phyloP scores from a whole-genome alignment of 192 early-diverging fungal genomes.

The Podila horticola region DNA sequence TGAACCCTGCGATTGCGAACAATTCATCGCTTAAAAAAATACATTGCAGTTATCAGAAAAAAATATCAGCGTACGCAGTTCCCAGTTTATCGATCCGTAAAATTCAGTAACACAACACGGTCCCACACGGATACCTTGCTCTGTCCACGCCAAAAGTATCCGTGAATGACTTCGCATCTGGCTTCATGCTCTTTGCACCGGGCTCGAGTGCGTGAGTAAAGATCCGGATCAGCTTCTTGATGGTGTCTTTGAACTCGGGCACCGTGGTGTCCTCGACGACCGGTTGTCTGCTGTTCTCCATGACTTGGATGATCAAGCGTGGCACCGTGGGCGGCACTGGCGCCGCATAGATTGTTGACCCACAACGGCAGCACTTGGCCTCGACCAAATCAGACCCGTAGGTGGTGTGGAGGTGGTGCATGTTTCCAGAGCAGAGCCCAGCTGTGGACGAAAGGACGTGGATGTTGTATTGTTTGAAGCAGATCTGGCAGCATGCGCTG shows the following conservation, averaged over 20 bases:
- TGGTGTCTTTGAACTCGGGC: slow-evolving; percentile 22
- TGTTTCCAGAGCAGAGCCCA: slow-evolving; percentile 1
- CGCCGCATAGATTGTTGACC: background rate
- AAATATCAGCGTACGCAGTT: background rate
- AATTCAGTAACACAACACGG: background rate
- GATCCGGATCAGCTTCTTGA: background rate
- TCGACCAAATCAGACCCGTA: background rate
- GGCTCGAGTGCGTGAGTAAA: too few species aligned
- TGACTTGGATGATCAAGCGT: slow-evolving; percentile 13
- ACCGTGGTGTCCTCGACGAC: background rate
- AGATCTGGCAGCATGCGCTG: slow-evolving; percentile 22
- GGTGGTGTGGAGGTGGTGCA: slow-evolving; percentile 31
- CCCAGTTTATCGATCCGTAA: background rate
- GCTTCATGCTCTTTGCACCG: too few species aligned
- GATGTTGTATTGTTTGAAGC: slow-evolving; percentile 34
- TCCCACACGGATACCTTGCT: too few species aligned
- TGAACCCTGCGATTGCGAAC: slow-evolving; percentile 33
- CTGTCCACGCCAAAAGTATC: too few species aligned
- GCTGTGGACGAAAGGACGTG: background rate
- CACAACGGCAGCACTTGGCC: slow-evolving; percentile 38
- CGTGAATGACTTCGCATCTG: too few species aligned
- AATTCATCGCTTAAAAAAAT: slow-evolving; percentile 28
- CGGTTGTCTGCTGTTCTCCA: slow-evolving; percentile 8
- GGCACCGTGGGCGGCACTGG: slow-evolving; percentile 14
- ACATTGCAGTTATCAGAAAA: background rate